Evolutionary conservation across 2,329 filamentous ascomycete species (phyloP), one percentile per base, ranked within the genome.

Genomic region (Hypoxylon sp.): DNA sequence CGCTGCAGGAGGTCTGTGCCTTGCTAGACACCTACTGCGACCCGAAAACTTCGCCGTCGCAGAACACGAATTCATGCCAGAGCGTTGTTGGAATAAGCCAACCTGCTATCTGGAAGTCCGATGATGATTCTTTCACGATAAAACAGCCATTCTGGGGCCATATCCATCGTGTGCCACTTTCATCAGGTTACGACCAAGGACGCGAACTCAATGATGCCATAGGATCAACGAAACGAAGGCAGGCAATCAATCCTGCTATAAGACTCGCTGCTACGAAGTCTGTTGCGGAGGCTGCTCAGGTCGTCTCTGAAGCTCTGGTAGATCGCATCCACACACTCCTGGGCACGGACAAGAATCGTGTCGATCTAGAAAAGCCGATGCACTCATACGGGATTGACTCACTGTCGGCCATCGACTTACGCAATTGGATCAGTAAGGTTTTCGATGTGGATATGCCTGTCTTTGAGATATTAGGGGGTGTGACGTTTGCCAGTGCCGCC

Each of bases 361-460:
- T 70, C 11, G 63, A 71, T 11, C 17, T 39, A 2, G 46, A 65
- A 8, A 67, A 61, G 26, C 9, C 67, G 0, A 54, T 69, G 54
- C 59, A 69, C 1, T 62, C 61, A 10, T 67, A 70, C 31, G 67
- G 69, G 9, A 46, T 71, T 3, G 61, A 71, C 35, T 70, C 61
- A 1, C 14, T 70, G 5, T 65, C 67, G 5, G 69, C 69, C 2
- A 58, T 71, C 3, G 60, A 63, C 17, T 5, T 71, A 14, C 60
- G 60, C 4, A 71, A 67, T 24, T 70, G 63, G 66, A 53, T 65
- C 10, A 48, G 60, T 13, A 61, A 67, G 33, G n/a, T 52, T 3
- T 71, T 71, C 26, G 46, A 47, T 13, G 60, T 65, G 17, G 63
- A 67, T 17, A 17, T 67, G 14, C 66, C 69, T 11, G 50, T 67